These are phyloP conservation scores for Tolypocladium tundrense DNA, from an alignment of 2,329 filamentous ascomycete genomes.

Conservation along the genomic window DNA sequence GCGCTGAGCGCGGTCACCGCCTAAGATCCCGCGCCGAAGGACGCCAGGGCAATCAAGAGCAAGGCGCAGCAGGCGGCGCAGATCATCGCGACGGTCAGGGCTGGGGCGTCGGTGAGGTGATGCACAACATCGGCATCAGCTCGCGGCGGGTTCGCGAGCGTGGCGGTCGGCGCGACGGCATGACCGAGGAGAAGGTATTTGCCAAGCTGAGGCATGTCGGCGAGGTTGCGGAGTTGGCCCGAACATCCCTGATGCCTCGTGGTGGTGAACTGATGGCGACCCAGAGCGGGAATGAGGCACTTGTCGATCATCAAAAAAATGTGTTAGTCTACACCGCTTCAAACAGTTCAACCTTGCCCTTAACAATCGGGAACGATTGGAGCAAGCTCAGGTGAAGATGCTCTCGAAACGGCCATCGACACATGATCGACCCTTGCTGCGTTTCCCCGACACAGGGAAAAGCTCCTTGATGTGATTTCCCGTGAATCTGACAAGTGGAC, in stretches of 20 bases:
- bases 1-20: conserved; percentile 51
- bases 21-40: conserved; percentile 49
- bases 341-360: no score
- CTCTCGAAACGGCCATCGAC: no score
- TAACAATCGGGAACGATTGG: no score
- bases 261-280: no score
- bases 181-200: conserved; percentile 59
- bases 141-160: conserved; percentile 62
- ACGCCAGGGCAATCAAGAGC: conserved; percentile 42
- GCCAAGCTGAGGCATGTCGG: conserved; percentile 60
- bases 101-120: conserved; percentile 50
- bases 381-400: no score
- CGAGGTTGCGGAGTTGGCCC: conserved; percentile 53
- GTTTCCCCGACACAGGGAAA: no score
- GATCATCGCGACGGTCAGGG: conserved; percentile 56
- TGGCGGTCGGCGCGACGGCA: conserved; percentile 54
- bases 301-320: no score
- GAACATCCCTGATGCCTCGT: neutral
- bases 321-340: no score
- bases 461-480: no score
- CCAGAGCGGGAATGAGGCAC: no score
- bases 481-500: no score
- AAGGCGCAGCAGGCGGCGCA: conserved; percentile 49
- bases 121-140: conserved; percentile 55
- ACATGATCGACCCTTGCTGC: no score